Evolutionary conservation across 1,284 basidiomycete genomes (phyloP), one percentile per base, ranked within the genome.

Genomic region (Cryptococcus sp.): DNA sequence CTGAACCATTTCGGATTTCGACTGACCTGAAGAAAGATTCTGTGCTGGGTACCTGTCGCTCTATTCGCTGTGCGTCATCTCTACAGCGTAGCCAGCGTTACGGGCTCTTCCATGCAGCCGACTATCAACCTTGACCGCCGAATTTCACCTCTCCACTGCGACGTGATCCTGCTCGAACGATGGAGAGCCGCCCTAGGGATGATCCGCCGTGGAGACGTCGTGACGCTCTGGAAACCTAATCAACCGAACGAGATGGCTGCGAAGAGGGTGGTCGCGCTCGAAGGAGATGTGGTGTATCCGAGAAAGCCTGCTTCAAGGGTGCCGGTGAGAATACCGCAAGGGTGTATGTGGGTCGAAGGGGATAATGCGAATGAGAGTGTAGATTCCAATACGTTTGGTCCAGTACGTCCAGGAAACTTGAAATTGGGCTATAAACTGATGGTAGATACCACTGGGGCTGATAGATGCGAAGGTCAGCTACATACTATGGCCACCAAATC

Each of bases 331-430:
- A 68, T 75, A 42, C 74, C 72, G 1, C 61, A 66, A 9, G 74
- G 75, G 12, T 69, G 73, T 52, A 76, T 73, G 35, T 79, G 78
- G 78, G 69, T 80, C 41, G 78, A 80, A 61, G 78, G 78, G 12
- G 78, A 80, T 62, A 76, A 75, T 26, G 66, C 62, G 24, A 75
- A 70, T 49, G 69, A 74, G 32, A 72, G 74, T 2, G 44, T 71
- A 28, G 78, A 79, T 57, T 74, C 72, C 21, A 75, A 77, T 45
- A 73, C 72, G 2, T 78, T 76, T 51, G 77, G 77, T 0, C 76
- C 78, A 2, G 76, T 78, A n/a, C 50, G 70, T 67, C n/a, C 4
- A 4, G 35, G 21, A 12, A 10, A 12, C 23, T 16, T 38, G 14
- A n/a, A n/a, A 28, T 12, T 11, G 4, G 19, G n/a, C 16, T 32